Base-by-base conservation (phyloP, 2,329 filamentous ascomycete species). In the Rhexocercosporidium sp. region DNA sequence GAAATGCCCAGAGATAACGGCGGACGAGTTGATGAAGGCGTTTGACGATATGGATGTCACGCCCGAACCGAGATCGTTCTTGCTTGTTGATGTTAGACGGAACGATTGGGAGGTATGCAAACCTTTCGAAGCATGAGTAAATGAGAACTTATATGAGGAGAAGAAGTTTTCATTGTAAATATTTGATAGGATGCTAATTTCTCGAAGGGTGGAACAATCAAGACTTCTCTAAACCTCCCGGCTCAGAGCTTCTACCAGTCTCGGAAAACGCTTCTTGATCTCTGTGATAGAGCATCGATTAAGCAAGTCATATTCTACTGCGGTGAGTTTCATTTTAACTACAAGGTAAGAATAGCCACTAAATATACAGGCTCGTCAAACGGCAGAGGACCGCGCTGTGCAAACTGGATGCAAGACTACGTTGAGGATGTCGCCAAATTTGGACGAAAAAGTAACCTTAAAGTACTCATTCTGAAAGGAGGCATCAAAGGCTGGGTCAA, bases 401-500 rank as follows among this genome's bases (percentile, higher is more conserved):
- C 86, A 31, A 80, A 79, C 9, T 88, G 86, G 85, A 82, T 88
- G 78, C 83, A 86, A 67, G 85, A 88, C 71, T 84, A 86, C 72
- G 79, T 87, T 63, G 72, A 82, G 53, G 80, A 84, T 25, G 74
- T 83, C 47, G 78, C 74, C 0, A 79, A 79, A 66, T 75, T 76
- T 65, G 70, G 73, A n/a, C 66, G 77, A n/a, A 81, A 81, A 25
- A 79, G 77, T 9, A 73, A 75, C 4, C 78, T 87, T 66, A 78
- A 82, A 69, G 82, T 83, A 37, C 72, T 82, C 60, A 80, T 85
- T 16, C 76, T 88, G 59, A 77, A 76, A n/a, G 85, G 83, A 11
- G 86, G 85, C 3, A 82, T 88, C 69, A 84, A 84, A 64, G 84
- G 83, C 6, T 88, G 85, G 85, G 82, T 84, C n/a, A 82, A 79